Evolutionary conservation across 371 early-diverging fungal species (phyloP).

Genomic region (Apophysomyces ossiformis): DNA sequence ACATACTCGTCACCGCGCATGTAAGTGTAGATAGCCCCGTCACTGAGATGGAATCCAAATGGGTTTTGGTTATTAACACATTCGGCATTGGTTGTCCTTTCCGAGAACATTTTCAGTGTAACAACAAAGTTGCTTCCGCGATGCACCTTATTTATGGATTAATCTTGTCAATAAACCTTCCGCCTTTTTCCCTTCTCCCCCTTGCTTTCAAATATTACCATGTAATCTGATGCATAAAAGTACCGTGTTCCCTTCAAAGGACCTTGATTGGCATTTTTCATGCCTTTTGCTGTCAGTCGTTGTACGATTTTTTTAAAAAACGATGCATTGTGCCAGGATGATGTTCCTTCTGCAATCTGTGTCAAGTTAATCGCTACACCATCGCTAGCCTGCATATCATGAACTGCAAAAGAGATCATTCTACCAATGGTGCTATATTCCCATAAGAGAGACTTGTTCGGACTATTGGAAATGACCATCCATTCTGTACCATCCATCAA

Average conservation of each 20-base stretch:
- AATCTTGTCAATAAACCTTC: not conserved
- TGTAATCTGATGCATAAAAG: slow-evolving; percentile 39
- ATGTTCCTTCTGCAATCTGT: slow-evolving; percentile 18
- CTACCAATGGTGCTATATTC: slow-evolving; percentile 40
- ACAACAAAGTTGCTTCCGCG: slow-evolving; percentile 30
- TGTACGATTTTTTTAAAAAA: slow-evolving; percentile 15
- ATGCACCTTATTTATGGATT: slow-evolving; percentile 21
- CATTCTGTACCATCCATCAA: slow-evolving; percentile 36
- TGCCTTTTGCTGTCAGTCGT: slow-evolving; percentile 16
- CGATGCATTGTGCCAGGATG: slow-evolving; percentile 21
- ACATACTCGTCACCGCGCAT: slow-evolving; percentile 38
- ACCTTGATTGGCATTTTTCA: slow-evolving; percentile 35
- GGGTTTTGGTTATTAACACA: slow-evolving; percentile 38
- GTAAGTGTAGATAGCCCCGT: slow-evolving; percentile 37
- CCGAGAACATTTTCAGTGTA: slow-evolving; percentile 42
- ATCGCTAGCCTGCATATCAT: slow-evolving; percentile 27
- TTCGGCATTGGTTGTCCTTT: slow-evolving; percentile 38
- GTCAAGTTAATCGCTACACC: slow-evolving; percentile 29
- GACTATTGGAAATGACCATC: slow-evolving; percentile 36
- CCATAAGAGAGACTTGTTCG: slow-evolving; percentile 25
- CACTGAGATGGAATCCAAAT: slow-evolving; percentile 34
- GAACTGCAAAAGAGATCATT: slow-evolving; percentile 32
- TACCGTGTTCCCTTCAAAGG: slow-evolving; percentile 32
- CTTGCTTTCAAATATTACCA: slow-evolving; percentile 18
- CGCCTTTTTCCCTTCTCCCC: not conserved